Conservation (phyloP, 2,329 filamentous ascomycete species). For the Phialemoniopsis sp. region DNA sequence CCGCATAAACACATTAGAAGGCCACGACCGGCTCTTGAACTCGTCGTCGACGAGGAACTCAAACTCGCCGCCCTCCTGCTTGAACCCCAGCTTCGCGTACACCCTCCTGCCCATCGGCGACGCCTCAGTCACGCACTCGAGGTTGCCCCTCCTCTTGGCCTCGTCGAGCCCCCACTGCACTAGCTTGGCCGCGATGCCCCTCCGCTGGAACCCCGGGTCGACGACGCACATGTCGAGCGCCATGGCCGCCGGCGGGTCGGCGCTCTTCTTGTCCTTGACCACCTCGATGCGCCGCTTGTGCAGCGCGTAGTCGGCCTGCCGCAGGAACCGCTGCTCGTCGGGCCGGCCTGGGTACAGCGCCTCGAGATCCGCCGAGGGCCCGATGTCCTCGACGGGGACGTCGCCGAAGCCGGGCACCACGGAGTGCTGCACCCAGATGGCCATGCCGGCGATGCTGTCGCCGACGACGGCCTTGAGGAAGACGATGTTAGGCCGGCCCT, state of each 20-base stretch:
- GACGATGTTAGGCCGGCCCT: constrained; percentile 42
- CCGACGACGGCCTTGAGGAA: constrained; percentile 49
- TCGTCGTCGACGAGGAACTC: constrained; percentile 37
- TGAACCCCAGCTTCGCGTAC: constrained; percentile 42
- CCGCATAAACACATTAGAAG: constrained; percentile 45
- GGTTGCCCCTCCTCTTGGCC: constrained; percentile 29
- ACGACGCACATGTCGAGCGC: constrained; percentile 48
- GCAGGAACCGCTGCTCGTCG: constrained; percentile 38
- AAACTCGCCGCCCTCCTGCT: constrained; percentile 32
- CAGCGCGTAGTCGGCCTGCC: constrained; percentile 38
- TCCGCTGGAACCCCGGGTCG: constrained; percentile 47
- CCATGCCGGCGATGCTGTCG: constrained; percentile 41
- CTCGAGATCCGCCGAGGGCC: constrained; percentile 21
- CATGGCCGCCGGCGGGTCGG: constrained; percentile 38
- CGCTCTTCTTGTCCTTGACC: constrained; percentile 24
- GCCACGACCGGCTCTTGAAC: constrained; percentile 27
- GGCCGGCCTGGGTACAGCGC: constrained; percentile 36
- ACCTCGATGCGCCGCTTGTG: constrained; percentile 35
- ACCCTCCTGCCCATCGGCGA: constrained; percentile 42
- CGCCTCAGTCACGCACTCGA: constrained; percentile 39
- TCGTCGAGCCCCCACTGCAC: constrained; percentile 45
- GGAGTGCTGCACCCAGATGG: constrained; percentile 52
- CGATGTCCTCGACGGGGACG: constrained; percentile 25
- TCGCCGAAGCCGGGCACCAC: constrained; percentile 43
- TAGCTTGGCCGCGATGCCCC: constrained; percentile 37